A percentile compares a stretch with the other conserved stretches of the same genome.
Evolutionary conservation across 148 eudicot species (phyloP).

Genomic region (Rhododendron ferrugineum): DNA sequence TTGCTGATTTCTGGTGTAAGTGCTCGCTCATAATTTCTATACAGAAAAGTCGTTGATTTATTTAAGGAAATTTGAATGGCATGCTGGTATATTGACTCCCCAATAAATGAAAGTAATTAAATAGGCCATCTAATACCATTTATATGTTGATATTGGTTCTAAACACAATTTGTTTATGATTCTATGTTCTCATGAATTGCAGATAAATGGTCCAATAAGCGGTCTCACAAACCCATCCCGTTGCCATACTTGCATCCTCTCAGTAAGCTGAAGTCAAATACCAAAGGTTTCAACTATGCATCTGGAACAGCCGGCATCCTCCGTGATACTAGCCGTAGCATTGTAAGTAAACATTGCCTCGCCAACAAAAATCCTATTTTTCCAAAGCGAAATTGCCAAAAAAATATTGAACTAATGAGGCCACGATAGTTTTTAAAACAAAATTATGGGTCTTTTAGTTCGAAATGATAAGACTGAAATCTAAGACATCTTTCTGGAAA

Average conservation of each 20-base stretch:
- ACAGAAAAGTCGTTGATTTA: neutral
- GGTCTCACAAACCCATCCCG: neutral
- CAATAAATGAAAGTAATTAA: too few species aligned
- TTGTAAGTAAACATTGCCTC: conserved; percentile 4
- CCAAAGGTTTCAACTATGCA: conserved; percentile 15
- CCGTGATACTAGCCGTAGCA: neutral
- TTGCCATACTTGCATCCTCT: conserved; percentile 11
- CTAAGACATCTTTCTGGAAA: neutral
- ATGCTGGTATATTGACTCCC: too few species aligned
- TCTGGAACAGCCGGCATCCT: conserved; percentile 14
- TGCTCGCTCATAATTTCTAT: neutral
- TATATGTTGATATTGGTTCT: neutral
- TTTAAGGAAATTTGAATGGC: neutral
- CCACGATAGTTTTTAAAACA: neutral
- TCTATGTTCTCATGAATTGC: neutral
- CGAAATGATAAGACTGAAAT: neutral
- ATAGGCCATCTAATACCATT: too few species aligned
- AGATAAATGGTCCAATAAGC: neutral
- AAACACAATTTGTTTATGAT: neutral
- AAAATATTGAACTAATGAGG: neutral
- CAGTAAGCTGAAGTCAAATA: neutral
- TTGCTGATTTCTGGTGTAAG: conserved; percentile 17
- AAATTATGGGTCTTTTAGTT: neutral
- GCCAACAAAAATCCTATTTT: neutral
- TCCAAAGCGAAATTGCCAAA: neutral